Conservation (phyloP, 805 yeast genomes). For the Candida parachauliodes region DNA sequence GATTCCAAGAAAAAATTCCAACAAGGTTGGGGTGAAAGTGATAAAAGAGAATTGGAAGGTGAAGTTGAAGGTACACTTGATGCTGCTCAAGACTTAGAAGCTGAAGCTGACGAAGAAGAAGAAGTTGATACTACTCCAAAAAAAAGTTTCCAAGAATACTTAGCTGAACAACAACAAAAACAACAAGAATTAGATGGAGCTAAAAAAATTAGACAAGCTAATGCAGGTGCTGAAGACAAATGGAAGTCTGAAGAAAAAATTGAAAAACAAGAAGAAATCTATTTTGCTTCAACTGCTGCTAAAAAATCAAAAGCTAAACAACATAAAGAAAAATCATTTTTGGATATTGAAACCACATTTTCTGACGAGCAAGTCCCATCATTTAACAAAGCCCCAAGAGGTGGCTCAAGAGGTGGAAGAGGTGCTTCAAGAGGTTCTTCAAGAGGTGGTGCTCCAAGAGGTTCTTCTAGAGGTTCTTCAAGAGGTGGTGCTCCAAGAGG, state of each 20-base stretch:
- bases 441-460: too few species aligned
- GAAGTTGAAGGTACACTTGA: conserved; percentile 49
- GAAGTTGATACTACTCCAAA: conserved; percentile 43
- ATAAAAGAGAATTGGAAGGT: conserved; percentile 60
- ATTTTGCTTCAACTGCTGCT: conserved; percentile 54
- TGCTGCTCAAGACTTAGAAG: conserved; percentile 41
- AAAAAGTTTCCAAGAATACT: conserved; percentile 84
- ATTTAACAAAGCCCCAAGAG: conserved; percentile 25
- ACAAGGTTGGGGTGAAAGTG: conserved; percentile 87
- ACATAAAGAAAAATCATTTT: conserved; percentile 73
- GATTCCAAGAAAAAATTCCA: conserved; percentile 82
- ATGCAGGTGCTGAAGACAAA: conserved; percentile 55
- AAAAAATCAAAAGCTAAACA: conserved; percentile 72
- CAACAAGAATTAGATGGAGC: conserved; percentile 37
- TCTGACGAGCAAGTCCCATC: conserved; percentile 50
- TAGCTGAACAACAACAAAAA: conserved; percentile 57
- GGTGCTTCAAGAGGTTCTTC: conserved; percentile 30
- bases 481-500: conserved; percentile 43
- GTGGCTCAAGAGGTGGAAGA: conserved; percentile 27
- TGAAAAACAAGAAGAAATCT: conserved; percentile 61
- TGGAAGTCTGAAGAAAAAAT: conserved; percentile 53
- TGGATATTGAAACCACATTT: conserved; percentile 73
- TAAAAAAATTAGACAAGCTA: conserved; percentile 45
- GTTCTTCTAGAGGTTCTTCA: too few species aligned
- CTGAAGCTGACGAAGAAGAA: conserved; percentile 44